Evolutionary conservation across 805 yeast genomes (phyloP).

Genomic region (Candida odintsovae): DNA sequence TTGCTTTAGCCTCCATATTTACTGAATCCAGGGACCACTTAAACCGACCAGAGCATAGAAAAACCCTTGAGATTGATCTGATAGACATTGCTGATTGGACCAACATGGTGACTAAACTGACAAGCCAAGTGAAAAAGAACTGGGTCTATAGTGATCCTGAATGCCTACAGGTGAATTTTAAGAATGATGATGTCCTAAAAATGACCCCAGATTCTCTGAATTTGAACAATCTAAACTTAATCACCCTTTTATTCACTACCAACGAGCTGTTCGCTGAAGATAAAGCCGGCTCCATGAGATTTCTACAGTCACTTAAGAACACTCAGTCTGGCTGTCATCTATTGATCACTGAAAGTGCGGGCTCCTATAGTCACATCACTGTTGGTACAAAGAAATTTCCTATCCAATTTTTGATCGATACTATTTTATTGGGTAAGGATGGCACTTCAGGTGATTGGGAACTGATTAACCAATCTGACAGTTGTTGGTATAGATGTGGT

Average conservation of each 20-base stretch:
- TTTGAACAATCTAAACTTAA: conserved; percentile 36
- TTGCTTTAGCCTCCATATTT: conserved; percentile 54
- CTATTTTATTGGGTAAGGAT: conserved; percentile 52
- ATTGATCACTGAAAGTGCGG: conserved; percentile 81
- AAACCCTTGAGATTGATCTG: conserved; percentile 39
- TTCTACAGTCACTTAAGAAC: conserved; percentile 47
- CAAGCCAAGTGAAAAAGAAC: conserved; percentile 35
- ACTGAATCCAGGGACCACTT: conserved; percentile 24
- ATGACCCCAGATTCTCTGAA: conserved; percentile 21
- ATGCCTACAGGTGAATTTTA: conserved; percentile 28
- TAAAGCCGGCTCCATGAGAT: conserved; percentile 50
- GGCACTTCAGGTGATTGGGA: conserved; percentile 56
- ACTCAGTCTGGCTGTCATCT: conserved; percentile 56
- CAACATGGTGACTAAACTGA: conserved; percentile 40
- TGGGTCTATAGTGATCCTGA: conserved; percentile 47
- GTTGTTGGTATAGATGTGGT: conserved; percentile 72
- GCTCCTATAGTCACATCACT: conserved; percentile 76
- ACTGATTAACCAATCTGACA: conserved; percentile 57
- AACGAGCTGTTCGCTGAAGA: conserved; percentile 78
- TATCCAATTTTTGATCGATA: conserved; percentile 73
- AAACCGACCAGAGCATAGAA: conserved; percentile 19
- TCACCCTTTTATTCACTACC: conserved; percentile 78
- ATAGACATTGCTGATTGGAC: conserved; percentile 82
- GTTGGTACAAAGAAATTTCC: conserved; percentile 78
- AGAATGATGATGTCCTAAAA: conserved; percentile 31